A percentile compares a stretch with the other conserved stretches of the same genome.
phyloP scores from a whole-genome alignment of 2,329 filamentous ascomycete species.

The Fusarium floridanum region DNA sequence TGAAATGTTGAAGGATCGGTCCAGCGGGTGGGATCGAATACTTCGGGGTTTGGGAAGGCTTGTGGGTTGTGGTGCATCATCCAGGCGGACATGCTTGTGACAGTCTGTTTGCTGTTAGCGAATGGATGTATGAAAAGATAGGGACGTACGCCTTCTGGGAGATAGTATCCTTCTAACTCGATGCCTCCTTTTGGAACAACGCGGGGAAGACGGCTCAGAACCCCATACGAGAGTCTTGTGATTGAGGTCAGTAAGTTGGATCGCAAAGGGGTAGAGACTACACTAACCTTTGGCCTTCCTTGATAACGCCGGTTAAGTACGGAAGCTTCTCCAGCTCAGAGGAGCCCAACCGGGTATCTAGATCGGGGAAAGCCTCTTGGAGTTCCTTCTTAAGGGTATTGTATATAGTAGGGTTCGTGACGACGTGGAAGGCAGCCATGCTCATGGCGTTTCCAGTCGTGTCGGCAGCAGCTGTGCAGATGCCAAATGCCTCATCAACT shows the following conservation, averaged over 20 bases:
- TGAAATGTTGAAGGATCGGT: conserved; percentile 11
- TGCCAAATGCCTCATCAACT: conserved; percentile 15
- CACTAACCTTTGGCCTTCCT: conserved; percentile 19
- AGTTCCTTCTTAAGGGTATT: conserved; percentile 10
- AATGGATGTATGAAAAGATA: too few species aligned
- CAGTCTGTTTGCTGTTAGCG: not conserved
- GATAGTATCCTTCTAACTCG: conserved; percentile 19
- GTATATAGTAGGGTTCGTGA: conserved; percentile 17
- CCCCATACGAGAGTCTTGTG: conserved; percentile 17
- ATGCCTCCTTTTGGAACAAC: conserved; percentile 11
- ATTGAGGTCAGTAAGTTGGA: not conserved
- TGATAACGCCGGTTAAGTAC: conserved; percentile 16
- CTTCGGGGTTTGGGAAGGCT: conserved; percentile 13
- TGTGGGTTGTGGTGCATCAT: conserved; percentile 20
- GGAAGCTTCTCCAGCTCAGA: conserved; percentile 14
- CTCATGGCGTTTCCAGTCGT: conserved; percentile 17
- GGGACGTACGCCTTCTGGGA: conserved; percentile 11
- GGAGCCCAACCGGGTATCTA: not conserved
- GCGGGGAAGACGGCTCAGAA: conserved; percentile 17
- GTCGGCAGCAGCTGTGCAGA: conserved; percentile 19
- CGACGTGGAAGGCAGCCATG: conserved; percentile 15
- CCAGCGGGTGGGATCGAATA: conserved; percentile 20
- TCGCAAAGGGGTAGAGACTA: not conserved
- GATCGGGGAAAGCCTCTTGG: conserved; percentile 13
- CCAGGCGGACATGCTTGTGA: conserved; percentile 24